These are phyloP conservation scores for Metroxylon sagu DNA, from an alignment of 176 grass and related monocot species.

Conservation along the genomic window DNA sequence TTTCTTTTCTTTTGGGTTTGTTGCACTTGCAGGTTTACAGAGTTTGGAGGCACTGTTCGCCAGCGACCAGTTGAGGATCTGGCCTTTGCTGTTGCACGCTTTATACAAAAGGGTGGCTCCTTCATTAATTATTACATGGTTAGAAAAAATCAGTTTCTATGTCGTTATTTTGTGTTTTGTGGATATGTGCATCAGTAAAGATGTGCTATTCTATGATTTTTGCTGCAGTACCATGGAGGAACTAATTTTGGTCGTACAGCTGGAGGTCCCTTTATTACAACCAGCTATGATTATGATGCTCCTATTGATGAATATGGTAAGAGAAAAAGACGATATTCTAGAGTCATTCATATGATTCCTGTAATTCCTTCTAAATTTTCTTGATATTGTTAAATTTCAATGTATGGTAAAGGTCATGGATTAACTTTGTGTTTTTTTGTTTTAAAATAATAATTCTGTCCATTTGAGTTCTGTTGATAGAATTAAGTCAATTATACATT, in stretches of 20 bases:
- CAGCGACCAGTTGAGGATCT: slow-evolving; percentile 89
- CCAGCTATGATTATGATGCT: slow-evolving; percentile 98
- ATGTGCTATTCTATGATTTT: background rate
- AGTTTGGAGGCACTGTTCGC: slow-evolving; percentile 85
- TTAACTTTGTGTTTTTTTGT: no score
- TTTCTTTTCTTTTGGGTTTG: no score
- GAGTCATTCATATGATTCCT: no score
- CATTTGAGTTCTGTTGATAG: no score
- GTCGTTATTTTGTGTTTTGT: no score
- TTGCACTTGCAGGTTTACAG: slow-evolving; percentile 60
- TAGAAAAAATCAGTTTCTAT: background rate
- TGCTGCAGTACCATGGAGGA: slow-evolving; percentile 88
- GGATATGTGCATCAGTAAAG: no score
- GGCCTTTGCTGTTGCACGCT: slow-evolving; percentile 87
- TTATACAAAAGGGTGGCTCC: slow-evolving; percentile 95
- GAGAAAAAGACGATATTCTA: background rate
- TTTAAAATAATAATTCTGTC: no score
- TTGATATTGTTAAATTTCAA: no score
- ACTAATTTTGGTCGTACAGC: slow-evolving; percentile 96
- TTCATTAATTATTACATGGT: slow-evolving; percentile 99
- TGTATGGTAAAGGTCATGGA: no score
- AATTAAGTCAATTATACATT: no score
- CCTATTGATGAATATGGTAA: slow-evolving; percentile 99
- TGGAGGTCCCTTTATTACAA: slow-evolving; percentile 97
- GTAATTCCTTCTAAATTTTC: no score